Base-by-base conservation (phyloP, 108 stramenopile genomes). In the Stephanodiscus triporus region DNA sequence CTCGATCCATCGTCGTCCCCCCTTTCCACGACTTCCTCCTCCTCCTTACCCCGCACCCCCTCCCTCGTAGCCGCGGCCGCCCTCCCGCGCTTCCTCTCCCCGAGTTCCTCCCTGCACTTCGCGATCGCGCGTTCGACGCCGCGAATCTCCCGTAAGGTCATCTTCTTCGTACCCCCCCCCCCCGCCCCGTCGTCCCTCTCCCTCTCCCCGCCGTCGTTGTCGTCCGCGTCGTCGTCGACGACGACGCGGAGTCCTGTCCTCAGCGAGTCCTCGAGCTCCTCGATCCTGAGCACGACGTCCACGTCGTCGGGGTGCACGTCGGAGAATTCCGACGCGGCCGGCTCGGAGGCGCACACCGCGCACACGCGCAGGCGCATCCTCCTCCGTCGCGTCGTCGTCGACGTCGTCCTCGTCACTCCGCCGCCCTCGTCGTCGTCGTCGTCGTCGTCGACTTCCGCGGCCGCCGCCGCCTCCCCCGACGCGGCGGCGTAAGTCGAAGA, bases 261-360 rank as follows among this genome's bases (percentile, higher is more conserved):
- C 24, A 81, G 45, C 7, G 55, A n/a, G 48, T 75, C 80, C 66
- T 77, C 84, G 65, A 83, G 66, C 26, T 57, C 76, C 6, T 48
- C 75, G 49, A 59, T 76, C 14, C 14, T 60, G 30, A 48, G 56
- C 30, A 78, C 45, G 13, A 87, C 17, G 62, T 88, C 87, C 22
- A 66, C 72, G 40, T 64, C 82, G 13, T 72, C 84, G 9, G 76
- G 80, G 17, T 66, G 79, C 4, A 81, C 86, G 36, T 86, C 84
- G n/a, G 68, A 60, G n/a, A 80, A 70, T 80, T 85, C 86, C 37
- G 88, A 87, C 14, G 92, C 57, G 5, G 94, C 94, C 10, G 85
- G 55, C 74, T 91, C 91, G 56, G 86, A 86, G 59, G 87, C 81
- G 71, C 94, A 95, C 48, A 92, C 71, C 65, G 85, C 90, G 73